Evolutionary conservation across 805 yeast genomes (phyloP).

Genomic region (Kazachstania bromeliacearum): DNA sequence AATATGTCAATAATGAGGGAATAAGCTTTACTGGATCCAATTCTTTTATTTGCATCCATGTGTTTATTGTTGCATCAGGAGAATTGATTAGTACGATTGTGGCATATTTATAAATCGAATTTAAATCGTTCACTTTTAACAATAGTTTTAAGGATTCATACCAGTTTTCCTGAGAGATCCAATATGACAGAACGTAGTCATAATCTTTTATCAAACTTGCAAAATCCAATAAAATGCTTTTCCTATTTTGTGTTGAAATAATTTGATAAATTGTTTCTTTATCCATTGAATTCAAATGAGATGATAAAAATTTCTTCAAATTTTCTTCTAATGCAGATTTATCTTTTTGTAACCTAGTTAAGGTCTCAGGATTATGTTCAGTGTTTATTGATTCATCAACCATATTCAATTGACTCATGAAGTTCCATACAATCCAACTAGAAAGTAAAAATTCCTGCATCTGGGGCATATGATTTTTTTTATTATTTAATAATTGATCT

Average conservation of each 20-base stretch:
- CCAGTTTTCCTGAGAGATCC: slow-evolving; percentile 69
- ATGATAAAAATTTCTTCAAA: slow-evolving; percentile 41
- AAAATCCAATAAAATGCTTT: slow-evolving; percentile 52
- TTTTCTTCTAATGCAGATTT: slow-evolving; percentile 25
- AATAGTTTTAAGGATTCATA: slow-evolving; percentile 52
- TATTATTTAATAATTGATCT: neutral
- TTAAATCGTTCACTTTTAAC: slow-evolving; percentile 38
- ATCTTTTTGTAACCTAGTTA: no score
- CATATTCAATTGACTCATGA: slow-evolving; percentile 27
- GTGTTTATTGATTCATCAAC: slow-evolving; percentile 28
- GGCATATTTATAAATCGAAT: slow-evolving; percentile 55
- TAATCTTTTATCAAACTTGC: slow-evolving; percentile 62
- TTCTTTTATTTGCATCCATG: slow-evolving; percentile 54
- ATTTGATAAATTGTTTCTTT: slow-evolving; percentile 62
- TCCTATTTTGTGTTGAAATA: slow-evolving; percentile 55
- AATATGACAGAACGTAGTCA: slow-evolving; percentile 56
- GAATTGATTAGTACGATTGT: slow-evolving; percentile 57
- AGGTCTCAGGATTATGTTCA: slow-evolving; percentile 15
- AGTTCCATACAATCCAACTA: slow-evolving; percentile 32
- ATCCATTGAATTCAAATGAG: slow-evolving; percentile 46
- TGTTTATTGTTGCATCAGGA: slow-evolving; percentile 61
- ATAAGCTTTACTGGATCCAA: slow-evolving; percentile 56
- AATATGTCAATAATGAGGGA: slow-evolving; percentile 68
- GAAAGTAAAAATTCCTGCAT: slow-evolving; percentile 23
- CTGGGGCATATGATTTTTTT: slow-evolving; percentile 14